Percentiles rank a stretch among this genome's conserved stretches.
Evolutionary conservation across 306 rosid genomes (phyloP).

Genomic region (Cicer cuneatum): DNA sequence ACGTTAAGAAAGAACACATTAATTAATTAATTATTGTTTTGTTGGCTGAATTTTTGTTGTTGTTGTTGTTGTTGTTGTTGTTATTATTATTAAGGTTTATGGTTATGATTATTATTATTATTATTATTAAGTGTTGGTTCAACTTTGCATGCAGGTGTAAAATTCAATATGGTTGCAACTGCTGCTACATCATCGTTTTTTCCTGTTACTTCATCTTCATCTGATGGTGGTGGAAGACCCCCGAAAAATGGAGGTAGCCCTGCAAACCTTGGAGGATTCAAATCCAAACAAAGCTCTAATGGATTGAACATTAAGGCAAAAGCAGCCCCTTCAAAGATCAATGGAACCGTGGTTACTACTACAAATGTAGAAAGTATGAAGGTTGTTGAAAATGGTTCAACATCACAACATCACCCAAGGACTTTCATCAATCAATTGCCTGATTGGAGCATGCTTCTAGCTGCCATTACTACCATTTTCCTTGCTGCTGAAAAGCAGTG

Average conservation of each 20-base stretch:
- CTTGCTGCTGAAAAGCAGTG: slow-evolving; percentile 98
- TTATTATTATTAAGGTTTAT: neutral
- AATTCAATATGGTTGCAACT: slow-evolving; percentile 80
- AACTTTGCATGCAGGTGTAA: slow-evolving; percentile 39
- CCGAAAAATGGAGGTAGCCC: slow-evolving; percentile 49
- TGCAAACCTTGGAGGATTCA: slow-evolving; percentile 57
- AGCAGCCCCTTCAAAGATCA: slow-evolving; percentile 76
- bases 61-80: neutral
- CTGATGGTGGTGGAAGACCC: slow-evolving; percentile 49
- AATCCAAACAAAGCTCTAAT: slow-evolving; percentile 55
- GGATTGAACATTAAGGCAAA: slow-evolving; percentile 79
- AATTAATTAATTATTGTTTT: too few species aligned
- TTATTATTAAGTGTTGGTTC: slow-evolving; percentile 10
- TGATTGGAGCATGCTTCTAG: slow-evolving; percentile 99
- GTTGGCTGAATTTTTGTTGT: too few species aligned
- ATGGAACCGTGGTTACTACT: slow-evolving; percentile 52
- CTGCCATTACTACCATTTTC: slow-evolving; percentile 90
- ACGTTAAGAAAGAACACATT: neutral
- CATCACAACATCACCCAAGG: slow-evolving; percentile 62
- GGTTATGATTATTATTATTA: too few species aligned
- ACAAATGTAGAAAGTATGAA: slow-evolving; percentile 55
- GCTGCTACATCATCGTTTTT: slow-evolving; percentile 74
- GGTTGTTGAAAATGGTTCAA: slow-evolving; percentile 53
- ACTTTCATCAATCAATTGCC: slow-evolving; percentile 92
- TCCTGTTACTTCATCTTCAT: slow-evolving; percentile 60